These are phyloP conservation scores for Cryptosporidium canis DNA, from an alignment of 169 alveolate species.

Conservation along the genomic window DNA sequence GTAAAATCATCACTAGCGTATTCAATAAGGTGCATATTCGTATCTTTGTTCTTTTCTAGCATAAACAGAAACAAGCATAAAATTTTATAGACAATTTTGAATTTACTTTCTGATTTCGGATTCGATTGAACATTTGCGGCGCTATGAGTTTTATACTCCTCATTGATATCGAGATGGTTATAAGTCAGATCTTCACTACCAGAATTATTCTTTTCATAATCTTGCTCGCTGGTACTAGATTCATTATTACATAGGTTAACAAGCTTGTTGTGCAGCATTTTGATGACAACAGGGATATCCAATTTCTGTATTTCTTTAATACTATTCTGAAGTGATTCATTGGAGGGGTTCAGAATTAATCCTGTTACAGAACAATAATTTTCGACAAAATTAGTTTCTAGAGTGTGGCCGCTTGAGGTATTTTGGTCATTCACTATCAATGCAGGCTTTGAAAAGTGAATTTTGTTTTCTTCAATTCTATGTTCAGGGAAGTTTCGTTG, in stretches of 20 bases:
- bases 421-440: background rate
- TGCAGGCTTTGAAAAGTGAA: background rate
- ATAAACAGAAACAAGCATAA: constrained; percentile 31
- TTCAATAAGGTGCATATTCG: background rate
- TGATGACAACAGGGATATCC: constrained; percentile 31
- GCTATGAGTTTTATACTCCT: background rate
- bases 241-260: background rate
- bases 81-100: constrained; percentile 31
- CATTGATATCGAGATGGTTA: background rate
- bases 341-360: constrained; percentile 37
- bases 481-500: background rate
- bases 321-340: constrained; percentile 22
- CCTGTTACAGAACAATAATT: constrained; percentile 45
- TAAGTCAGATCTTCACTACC: background rate
- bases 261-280: constrained; percentile 29
- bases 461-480: background rate
- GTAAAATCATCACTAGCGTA: constrained; percentile 1
- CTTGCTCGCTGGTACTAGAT: background rate
- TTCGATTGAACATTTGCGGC: background rate
- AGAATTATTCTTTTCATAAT: background rate
- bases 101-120: background rate
- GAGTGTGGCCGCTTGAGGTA: background rate
- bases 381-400: constrained; percentile 33
- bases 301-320: constrained; percentile 25
- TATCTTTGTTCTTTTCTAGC: constrained; percentile 28